A percentile compares a stretch with the other conserved stretches of the same genome.
phyloP scores from a whole-genome alignment of 176 grass and related monocot species.

The Aechmea fasciata region DNA sequence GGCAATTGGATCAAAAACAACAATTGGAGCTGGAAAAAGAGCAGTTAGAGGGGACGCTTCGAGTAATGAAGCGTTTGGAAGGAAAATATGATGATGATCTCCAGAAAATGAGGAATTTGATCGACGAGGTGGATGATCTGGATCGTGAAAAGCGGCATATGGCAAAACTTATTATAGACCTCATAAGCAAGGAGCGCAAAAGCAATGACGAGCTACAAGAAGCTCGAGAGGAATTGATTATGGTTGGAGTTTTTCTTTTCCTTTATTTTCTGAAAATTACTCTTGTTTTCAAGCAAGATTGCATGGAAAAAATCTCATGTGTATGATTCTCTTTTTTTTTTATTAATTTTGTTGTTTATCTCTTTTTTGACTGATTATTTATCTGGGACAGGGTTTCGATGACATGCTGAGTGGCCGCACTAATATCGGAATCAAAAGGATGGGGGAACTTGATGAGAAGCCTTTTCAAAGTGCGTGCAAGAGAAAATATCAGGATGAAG shows the following conservation, averaged over 20 bases:
- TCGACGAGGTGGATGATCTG: slow-evolving; percentile 49
- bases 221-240: slow-evolving; percentile 67
- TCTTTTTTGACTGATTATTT: background rate
- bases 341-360: background rate
- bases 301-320: background rate
- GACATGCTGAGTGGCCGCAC: slow-evolving; percentile 41
- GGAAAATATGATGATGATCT: slow-evolving; percentile 73
- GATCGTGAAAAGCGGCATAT: slow-evolving; percentile 54
- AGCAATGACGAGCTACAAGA: slow-evolving; percentile 77
- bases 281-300: background rate
- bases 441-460: slow-evolving; percentile 74
- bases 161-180: slow-evolving; percentile 44
- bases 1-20: slow-evolving; percentile 72
- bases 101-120: slow-evolving; percentile 69
- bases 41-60: slow-evolving; percentile 68
- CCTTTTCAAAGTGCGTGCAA: slow-evolving; percentile 61
- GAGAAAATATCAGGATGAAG: slow-evolving; percentile 34
- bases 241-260: slow-evolving; percentile 26
- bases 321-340: background rate
- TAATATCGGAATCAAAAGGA: slow-evolving; percentile 78
- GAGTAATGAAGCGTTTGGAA: slow-evolving; percentile 88
- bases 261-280: background rate
- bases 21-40: slow-evolving; percentile 81
- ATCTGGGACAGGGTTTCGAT: slow-evolving; percentile 53
- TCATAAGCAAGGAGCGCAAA: slow-evolving; percentile 68